These are phyloP conservation scores for Ogataea pignaliae DNA, from an alignment of 805 yeast species.

Conservation along the genomic window DNA sequence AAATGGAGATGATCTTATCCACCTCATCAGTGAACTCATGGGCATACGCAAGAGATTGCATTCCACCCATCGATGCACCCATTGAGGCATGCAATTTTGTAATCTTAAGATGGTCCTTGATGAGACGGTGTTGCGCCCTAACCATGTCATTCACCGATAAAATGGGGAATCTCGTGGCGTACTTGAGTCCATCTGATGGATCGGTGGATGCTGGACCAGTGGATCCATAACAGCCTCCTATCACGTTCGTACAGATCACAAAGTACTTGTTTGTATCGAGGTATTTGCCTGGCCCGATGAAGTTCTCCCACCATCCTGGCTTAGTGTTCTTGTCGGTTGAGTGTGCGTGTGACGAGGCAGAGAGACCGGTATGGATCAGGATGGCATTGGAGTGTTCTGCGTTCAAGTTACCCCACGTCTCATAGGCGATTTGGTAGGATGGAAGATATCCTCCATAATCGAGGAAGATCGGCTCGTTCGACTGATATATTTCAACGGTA, in stretches of 20 bases:
- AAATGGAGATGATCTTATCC: conserved; percentile 67
- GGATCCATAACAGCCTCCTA: conserved; percentile 94
- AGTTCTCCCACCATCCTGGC: conserved; percentile 95
- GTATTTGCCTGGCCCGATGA: conserved; percentile 79
- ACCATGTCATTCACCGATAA: conserved; percentile 86
- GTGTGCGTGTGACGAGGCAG: conserved; percentile 91
- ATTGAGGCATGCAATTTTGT: conserved; percentile 67
- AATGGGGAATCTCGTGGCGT: conserved; percentile 87
- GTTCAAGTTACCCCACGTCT: conserved; percentile 82
- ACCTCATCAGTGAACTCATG: conserved; percentile 78
- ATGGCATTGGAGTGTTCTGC: conserved; percentile 63
- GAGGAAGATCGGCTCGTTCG: conserved; percentile 56
- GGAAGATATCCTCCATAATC: conserved; percentile 82
- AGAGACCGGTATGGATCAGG: conserved; percentile 82
- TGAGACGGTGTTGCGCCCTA: conserved; percentile 73
- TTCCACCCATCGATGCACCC: conserved; percentile 98
- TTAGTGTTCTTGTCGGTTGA: conserved; percentile 65
- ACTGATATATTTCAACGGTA: conserved; percentile 60
- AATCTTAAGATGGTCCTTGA: conserved; percentile 60
- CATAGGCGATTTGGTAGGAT: conserved; percentile 80
- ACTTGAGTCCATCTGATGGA: conserved; percentile 60
- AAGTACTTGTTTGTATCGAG: conserved; percentile 80
- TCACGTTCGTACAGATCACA: conserved; percentile 83
- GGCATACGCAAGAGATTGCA: conserved; percentile 89
- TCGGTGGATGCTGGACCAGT: conserved; percentile 86